Evolutionary conservation across 768 basidiomycete genomes (phyloP).

Genomic region (Lentinula raphanica): DNA sequence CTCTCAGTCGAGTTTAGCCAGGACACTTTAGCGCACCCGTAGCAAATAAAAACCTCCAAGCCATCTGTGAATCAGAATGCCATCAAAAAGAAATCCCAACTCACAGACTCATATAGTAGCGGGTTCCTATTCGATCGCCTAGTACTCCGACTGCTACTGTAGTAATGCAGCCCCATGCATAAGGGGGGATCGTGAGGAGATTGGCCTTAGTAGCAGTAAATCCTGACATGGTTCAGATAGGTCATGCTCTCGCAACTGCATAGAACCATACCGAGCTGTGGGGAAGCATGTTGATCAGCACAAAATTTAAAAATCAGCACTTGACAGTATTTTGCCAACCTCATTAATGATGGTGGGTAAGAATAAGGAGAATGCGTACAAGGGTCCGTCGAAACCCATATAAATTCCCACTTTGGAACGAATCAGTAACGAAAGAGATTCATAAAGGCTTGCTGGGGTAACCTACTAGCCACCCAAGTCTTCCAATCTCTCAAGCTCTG

Average conservation of each 20-base stretch:
- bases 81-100: slow-evolving; percentile 12
- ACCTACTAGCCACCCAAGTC: slow-evolving; percentile 64
- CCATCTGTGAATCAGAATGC: background rate
- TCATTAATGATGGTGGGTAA: slow-evolving; percentile 51
- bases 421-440: background rate
- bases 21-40: slow-evolving; percentile 6
- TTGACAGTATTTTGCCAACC: slow-evolving; percentile 27
- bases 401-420: slow-evolving; percentile 53
- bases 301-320: background rate
- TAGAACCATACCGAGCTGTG: background rate
- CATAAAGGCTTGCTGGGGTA: background rate
- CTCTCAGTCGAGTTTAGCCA: background rate
- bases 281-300: background rate
- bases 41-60: slow-evolving; percentile 2
- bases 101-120: slow-evolving; percentile 59
- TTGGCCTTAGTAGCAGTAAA: slow-evolving; percentile 65
- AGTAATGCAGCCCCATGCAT: slow-evolving; percentile 63
- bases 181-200: slow-evolving; percentile 72
- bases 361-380: slow-evolving; percentile 47
- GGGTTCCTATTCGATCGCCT: slow-evolving; percentile 54
- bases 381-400: slow-evolving; percentile 55
- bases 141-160: slow-evolving; percentile 58
- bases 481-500: slow-evolving; percentile 67
- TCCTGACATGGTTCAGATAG: slow-evolving; percentile 27
- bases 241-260: background rate